phyloP scores from a whole-genome alignment of 495 filamentous ascomycete genomes.

The Hypomontagnella monticulosa region DNA sequence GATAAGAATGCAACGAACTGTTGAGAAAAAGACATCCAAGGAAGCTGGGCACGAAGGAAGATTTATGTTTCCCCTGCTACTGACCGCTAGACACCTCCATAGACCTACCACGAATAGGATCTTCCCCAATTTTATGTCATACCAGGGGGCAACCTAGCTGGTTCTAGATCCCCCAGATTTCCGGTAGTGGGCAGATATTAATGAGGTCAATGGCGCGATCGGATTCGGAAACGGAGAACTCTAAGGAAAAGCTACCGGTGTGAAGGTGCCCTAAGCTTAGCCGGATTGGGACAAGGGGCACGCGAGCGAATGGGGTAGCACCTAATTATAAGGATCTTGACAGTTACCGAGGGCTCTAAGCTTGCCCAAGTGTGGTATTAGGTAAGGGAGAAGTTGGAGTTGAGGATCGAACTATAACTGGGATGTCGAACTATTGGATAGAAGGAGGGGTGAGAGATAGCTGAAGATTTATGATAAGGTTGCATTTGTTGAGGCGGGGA shows the following conservation, averaged over 20 bases:
- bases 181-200: slow-evolving; percentile 32
- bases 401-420: background rate
- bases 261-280: slow-evolving; percentile 3
- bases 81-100: slow-evolving; percentile 29
- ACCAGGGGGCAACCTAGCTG: slow-evolving; percentile 21
- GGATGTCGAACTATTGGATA: slow-evolving; percentile 4
- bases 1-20: background rate
- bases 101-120: slow-evolving; percentile 19
- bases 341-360: background rate
- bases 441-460: background rate
- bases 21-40: background rate
- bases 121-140: slow-evolving; percentile 38
- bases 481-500: background rate
- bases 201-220: slow-evolving; percentile 36
- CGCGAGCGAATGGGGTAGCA: slow-evolving; percentile 26
- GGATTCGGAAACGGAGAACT: slow-evolving; percentile 32
- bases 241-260: slow-evolving; percentile 15
- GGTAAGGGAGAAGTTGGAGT: background rate
- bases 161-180: slow-evolving; percentile 38
- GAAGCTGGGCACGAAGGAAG: background rate
- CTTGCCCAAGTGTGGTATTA: slow-evolving; percentile 1
- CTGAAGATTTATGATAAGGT: too few species aligned
- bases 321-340: slow-evolving; percentile 11
- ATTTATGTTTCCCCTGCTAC: slow-evolving; percentile 23
- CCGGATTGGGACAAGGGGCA: slow-evolving; percentile 33